phyloP scores from a whole-genome alignment of 441 rosid genomes.

The Populus hybrid region DNA sequence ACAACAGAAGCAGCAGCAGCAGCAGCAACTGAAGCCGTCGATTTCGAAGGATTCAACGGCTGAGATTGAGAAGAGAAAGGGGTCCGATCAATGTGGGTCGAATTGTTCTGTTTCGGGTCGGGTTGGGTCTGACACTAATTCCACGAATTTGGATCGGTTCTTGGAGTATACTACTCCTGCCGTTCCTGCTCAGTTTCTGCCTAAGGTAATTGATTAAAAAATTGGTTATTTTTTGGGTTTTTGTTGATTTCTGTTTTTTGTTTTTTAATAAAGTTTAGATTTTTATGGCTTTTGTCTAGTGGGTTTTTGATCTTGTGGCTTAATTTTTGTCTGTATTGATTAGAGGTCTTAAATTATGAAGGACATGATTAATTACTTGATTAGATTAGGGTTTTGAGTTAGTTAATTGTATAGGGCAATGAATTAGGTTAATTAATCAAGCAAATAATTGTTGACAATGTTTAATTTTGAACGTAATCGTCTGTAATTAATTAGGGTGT shows the following conservation, averaged over 20 bases:
- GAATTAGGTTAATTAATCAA: background rate
- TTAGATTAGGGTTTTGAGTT: background rate
- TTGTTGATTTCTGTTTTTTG: background rate
- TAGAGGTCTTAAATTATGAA: background rate
- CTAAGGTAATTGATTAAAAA: slow-evolving; percentile 48
- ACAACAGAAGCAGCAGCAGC: slow-evolving; percentile 18
- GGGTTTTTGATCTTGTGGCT: background rate
- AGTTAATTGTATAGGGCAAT: background rate
- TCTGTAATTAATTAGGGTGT: background rate
- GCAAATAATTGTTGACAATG: background rate
- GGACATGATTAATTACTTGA: slow-evolving; percentile 5
- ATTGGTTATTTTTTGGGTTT: background rate
- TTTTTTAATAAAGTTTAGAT: background rate
- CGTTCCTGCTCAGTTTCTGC: slow-evolving; percentile 57
- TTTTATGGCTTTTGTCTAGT: background rate
- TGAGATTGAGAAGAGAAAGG: slow-evolving; percentile 26
- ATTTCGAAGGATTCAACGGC: slow-evolving; percentile 15
- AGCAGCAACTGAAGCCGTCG: slow-evolving; percentile 18
- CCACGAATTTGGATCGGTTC: slow-evolving; percentile 77
- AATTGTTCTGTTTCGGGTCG: slow-evolving; percentile 39
- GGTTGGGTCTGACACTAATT: slow-evolving; percentile 9
- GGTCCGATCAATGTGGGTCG: slow-evolving; percentile 43
- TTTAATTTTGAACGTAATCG: background rate
- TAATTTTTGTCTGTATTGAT: background rate
- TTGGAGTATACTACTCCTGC: slow-evolving; percentile 66